These are phyloP conservation scores for Lactarius indigo DNA, from an alignment of 768 basidiomycete species.

Conservation along the genomic window DNA sequence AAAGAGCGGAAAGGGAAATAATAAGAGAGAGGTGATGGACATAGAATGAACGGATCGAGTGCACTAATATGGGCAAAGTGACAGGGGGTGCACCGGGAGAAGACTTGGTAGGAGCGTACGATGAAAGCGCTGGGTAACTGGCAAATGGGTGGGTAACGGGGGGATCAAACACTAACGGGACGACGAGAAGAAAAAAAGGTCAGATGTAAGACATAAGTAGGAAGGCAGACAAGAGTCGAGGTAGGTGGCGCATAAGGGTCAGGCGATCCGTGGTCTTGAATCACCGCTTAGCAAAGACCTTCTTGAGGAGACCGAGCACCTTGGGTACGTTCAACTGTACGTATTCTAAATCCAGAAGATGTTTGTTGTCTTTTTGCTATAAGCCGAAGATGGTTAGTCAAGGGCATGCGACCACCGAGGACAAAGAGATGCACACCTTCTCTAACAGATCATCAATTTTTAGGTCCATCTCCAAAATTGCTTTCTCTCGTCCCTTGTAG, in stretches of 20 bases:
- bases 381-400: constrained; percentile 14
- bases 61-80: not conserved
- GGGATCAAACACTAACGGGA: constrained; percentile 14
- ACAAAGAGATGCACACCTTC: constrained; percentile 57
- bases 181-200: constrained; percentile 6
- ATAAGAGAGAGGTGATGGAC: not conserved
- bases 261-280: not conserved
- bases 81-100: not conserved
- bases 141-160: constrained; percentile 22
- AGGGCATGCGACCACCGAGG: not conserved
- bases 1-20: constrained; percentile 4
- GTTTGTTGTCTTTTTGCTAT: constrained; percentile 99
- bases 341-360: constrained; percentile 93
- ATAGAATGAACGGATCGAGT: constrained; percentile 15
- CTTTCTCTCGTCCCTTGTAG: constrained; percentile 98
- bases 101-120: constrained; percentile 11
- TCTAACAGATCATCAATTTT: constrained; percentile 98
- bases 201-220: constrained; percentile 17
- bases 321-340: constrained; percentile 97
- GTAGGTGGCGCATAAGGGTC: constrained; percentile 11
- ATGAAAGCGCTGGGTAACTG: constrained; percentile 25
- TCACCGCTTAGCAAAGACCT: constrained; percentile 89
- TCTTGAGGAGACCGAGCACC: constrained; percentile 87
- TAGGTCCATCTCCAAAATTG: constrained; percentile 98
- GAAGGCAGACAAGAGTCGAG: not conserved